Conservation (phyloP, 1,284 basidiomycete genomes). For the Cryptococcus sp. region DNA sequence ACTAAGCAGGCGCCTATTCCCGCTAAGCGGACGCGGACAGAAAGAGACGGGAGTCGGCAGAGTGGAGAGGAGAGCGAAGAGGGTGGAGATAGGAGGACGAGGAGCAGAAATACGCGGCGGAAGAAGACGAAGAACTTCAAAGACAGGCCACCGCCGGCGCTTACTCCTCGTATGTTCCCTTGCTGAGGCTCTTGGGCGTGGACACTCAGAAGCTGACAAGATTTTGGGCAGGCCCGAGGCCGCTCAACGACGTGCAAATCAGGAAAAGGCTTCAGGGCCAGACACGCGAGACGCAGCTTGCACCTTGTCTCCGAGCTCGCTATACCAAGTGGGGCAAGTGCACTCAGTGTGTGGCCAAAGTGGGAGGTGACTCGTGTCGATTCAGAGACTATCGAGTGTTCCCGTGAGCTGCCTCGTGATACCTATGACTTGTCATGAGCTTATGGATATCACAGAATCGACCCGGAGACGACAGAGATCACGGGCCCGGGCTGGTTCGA, state of each 20-base stretch:
- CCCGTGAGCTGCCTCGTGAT: conserved; percentile 30
- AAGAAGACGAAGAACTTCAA: conserved; percentile 3
- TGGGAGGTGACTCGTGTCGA: conserved; percentile 44
- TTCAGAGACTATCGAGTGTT: conserved; percentile 43
- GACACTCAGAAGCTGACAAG: background rate
- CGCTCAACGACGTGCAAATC: conserved; percentile 26
- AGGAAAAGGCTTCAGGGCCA: conserved; percentile 28
- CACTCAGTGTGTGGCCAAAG: conserved; percentile 41
- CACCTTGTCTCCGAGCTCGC: conserved; percentile 32
- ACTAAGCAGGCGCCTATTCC: too few relatives aligned
- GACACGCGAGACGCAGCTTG: conserved; percentile 32
- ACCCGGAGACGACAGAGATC: conserved; percentile 38
- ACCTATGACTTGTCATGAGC: background rate
- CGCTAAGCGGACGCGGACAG: too few relatives aligned
- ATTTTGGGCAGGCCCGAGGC: conserved; percentile 17
- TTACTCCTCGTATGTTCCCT: conserved; percentile 23
- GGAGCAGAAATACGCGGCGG: background rate
- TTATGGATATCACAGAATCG: conserved; percentile 24
- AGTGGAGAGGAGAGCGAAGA: background rate
- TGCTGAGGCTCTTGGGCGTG: background rate
- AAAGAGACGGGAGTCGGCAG: background rate
- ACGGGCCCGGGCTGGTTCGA: conserved; percentile 39
- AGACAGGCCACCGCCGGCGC: conserved; percentile 24
- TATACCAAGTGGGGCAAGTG: conserved; percentile 44
- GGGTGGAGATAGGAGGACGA: background rate